These are phyloP conservation scores for Salix udensis DNA, from an alignment of 345 rosid species.

Conservation along the genomic window DNA sequence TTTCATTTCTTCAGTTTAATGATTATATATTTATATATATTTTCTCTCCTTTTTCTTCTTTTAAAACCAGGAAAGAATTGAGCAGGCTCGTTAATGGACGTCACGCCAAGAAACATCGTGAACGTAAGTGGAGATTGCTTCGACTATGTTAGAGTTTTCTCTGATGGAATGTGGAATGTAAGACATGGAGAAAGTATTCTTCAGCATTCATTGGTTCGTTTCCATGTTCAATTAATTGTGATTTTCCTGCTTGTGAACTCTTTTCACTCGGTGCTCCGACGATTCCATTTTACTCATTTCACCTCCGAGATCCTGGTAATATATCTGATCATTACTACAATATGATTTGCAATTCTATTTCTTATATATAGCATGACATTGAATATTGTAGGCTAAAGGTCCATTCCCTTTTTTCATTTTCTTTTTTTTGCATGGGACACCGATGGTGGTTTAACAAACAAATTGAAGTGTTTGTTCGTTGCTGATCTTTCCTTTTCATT, in stretches of 20 bases:
- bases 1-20: no score
- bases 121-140: conserved; percentile 16
- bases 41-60: no score
- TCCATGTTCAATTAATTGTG: conserved; percentile 17
- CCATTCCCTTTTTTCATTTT: no score
- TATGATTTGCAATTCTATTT: neutral
- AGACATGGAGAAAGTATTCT: conserved; percentile 10
- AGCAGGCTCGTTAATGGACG: neutral
- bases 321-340: neutral
- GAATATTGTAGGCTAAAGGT: neutral
- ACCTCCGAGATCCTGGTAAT: conserved; percentile 32
- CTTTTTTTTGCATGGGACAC: no score
- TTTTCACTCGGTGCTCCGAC: conserved; percentile 16
- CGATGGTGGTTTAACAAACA: no score
- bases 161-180: conserved; percentile 23
- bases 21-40: no score
- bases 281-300: conserved; percentile 21
- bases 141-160: conserved; percentile 13
- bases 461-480: no score
- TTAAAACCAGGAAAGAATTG: neutral
- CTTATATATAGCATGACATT: neutral
- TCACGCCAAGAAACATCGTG: neutral
- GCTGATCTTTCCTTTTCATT: neutral
- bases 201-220: conserved; percentile 17
- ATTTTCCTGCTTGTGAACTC: conserved; percentile 6